Evolutionary conservation across 257 asterid genomes (phyloP).

Genomic region (Solanum chilense): DNA sequence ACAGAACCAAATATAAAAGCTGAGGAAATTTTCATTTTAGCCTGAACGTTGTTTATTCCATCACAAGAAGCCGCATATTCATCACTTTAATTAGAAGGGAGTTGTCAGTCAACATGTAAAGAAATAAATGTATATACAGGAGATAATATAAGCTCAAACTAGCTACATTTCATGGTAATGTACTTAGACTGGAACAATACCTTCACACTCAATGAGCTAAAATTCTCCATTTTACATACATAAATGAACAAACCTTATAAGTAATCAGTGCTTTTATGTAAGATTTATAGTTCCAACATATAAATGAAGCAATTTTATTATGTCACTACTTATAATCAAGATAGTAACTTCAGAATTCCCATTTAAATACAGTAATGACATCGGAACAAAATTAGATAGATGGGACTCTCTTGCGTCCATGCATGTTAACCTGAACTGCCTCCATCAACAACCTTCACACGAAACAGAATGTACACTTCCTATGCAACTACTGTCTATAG

Average conservation of each 20-base stretch:
- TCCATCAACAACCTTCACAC: constrained; percentile 76
- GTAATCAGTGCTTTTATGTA: not conserved
- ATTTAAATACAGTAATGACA: not conserved
- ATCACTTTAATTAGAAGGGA: not conserved
- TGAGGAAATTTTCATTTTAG: constrained; percentile 89
- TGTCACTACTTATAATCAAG: not conserved
- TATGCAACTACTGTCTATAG: constrained; percentile 75
- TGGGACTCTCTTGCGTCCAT: constrained; percentile 75
- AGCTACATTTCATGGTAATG: not conserved
- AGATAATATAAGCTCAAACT: not conserved
- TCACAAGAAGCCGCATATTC: constrained; percentile 95
- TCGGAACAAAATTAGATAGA: not conserved
- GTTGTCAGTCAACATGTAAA: not conserved
- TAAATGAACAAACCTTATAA: not conserved
- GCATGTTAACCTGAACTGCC: constrained; percentile 79
- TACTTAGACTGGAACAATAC: not conserved
- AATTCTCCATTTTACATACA: not conserved
- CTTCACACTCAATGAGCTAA: not conserved
- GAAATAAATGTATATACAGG: not conserved
- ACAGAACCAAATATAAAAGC: constrained; percentile 95
- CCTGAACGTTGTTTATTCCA: constrained; percentile 89
- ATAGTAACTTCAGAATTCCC: not conserved
- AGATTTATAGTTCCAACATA: not conserved
- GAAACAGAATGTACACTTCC: constrained; percentile 50
- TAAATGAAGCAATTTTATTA: too few relatives aligned